phyloP scores from a whole-genome alignment of 2,329 filamentous ascomycete species.

The Aureobasidium melanogenum region DNA sequence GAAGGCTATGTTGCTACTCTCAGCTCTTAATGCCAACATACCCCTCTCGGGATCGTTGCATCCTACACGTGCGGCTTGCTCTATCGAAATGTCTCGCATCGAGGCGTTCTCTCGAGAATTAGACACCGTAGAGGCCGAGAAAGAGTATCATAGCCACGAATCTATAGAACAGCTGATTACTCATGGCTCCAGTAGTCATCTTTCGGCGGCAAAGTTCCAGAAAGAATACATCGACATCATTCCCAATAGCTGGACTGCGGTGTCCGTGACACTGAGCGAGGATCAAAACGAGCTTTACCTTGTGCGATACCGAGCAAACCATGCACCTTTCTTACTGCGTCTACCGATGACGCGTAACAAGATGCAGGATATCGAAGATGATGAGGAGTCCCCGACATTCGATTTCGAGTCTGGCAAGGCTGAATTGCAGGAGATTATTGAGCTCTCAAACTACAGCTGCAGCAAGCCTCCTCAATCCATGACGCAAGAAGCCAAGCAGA shows the following conservation, averaged over 20 bases:
- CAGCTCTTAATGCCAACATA: slow-evolving; percentile 26
- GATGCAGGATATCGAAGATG: slow-evolving; percentile 61
- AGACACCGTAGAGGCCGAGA: not conserved
- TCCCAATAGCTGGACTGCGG: slow-evolving; percentile 70
- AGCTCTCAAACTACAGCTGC: slow-evolving; percentile 72
- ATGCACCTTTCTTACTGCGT: slow-evolving; percentile 75
- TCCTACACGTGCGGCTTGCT: slow-evolving; percentile 31
- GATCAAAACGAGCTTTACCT: slow-evolving; percentile 77
- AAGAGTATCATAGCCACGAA: not conserved
- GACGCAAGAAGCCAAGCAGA: slow-evolving; percentile 63
- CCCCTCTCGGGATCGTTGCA: slow-evolving; percentile 26
- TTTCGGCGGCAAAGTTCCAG: slow-evolving; percentile 51
- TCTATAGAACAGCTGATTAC: not conserved
- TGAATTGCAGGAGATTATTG: slow-evolving; percentile 76
- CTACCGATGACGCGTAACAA: slow-evolving; percentile 77
- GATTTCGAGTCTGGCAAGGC: slow-evolving; percentile 70
- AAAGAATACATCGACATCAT: slow-evolving; percentile 77
- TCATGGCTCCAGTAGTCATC: not conserved
- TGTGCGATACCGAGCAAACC: slow-evolving; percentile 68
- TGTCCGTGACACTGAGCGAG: slow-evolving; percentile 79
- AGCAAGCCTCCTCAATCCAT: slow-evolving; percentile 65
- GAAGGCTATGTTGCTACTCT: slow-evolving; percentile 31
- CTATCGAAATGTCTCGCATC: slow-evolving; percentile 18
- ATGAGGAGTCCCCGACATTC: slow-evolving; percentile 56
- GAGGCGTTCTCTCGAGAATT: slow-evolving; percentile 7